phyloP scores from a whole-genome alignment of 352 stramenopile species.

The Pythium vanterpoolii region DNA sequence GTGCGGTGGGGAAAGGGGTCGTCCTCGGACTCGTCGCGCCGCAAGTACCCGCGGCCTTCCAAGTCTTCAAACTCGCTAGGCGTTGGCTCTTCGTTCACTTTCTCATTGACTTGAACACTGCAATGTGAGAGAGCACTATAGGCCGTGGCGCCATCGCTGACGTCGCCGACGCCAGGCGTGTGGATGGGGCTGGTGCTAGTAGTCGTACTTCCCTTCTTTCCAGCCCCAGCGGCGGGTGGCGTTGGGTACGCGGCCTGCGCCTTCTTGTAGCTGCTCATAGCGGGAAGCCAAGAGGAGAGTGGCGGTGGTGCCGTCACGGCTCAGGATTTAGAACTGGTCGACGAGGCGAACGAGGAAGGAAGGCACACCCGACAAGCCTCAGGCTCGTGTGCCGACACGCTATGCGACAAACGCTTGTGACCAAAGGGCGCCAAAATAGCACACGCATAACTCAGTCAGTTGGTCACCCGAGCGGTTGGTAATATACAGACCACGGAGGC shows the following conservation, averaged over 20 bases:
- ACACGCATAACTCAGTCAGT: not conserved
- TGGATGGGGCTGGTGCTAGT: conserved; percentile 13
- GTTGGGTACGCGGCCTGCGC: not conserved
- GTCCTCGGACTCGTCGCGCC: conserved; percentile 10
- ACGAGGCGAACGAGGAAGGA: no score
- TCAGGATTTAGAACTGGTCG: no score
- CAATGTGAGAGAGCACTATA: not conserved
- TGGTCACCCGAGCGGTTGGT: not conserved
- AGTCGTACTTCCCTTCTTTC: not conserved
- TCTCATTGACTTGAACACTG: not conserved
- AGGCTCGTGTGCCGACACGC: no score
- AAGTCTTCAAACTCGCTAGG: conserved; percentile 19
- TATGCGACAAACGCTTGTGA: no score
- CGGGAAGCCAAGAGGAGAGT: not conserved
- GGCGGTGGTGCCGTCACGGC: not conserved
- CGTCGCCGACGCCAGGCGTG: conserved; percentile 12
- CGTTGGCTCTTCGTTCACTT: not conserved
- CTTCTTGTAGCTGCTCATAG: conserved; percentile 2
- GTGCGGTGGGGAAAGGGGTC: no score
- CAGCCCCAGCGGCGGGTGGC: not conserved
- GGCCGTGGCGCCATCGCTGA: conserved; percentile 9
- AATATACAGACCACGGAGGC: not conserved
- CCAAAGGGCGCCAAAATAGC: conserved; percentile 1
- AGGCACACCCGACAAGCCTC: no score
- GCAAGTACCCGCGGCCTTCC: conserved; percentile 16